These are phyloP conservation scores for Solidago caesia DNA, from an alignment of 129 eudicot species.

Conservation along the genomic window DNA sequence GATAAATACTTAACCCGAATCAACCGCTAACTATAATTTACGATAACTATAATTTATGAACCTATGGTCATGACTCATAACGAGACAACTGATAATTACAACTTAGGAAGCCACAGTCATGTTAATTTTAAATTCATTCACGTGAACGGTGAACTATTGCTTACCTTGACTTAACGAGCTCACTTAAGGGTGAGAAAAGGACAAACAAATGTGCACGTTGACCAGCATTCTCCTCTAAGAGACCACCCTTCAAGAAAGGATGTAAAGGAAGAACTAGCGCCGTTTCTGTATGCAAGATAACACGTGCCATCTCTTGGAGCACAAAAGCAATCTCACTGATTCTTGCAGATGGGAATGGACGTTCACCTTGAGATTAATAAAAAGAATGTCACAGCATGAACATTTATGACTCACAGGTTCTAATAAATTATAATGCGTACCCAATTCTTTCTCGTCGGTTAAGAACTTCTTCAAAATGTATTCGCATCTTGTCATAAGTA, in stretches of 20 bases:
- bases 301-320: slow-evolving; percentile 80
- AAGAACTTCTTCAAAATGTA: slow-evolving; percentile 72
- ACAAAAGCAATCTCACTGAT: slow-evolving; percentile 77
- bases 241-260: slow-evolving; percentile 59
- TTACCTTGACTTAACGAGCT: slow-evolving; percentile 90
- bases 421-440: slow-evolving; percentile 39
- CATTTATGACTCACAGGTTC: neutral
- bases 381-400: neutral
- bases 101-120: neutral
- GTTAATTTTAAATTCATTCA: neutral
- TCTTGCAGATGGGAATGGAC: slow-evolving; percentile 71
- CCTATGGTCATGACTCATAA: neutral
- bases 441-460: slow-evolving; percentile 74
- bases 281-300: slow-evolving; percentile 67
- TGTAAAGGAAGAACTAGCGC: slow-evolving; percentile 70
- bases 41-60: no score
- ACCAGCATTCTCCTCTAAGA: slow-evolving; percentile 40
- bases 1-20: no score
- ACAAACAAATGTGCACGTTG: slow-evolving; percentile 73
- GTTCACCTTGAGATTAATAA: slow-evolving; percentile 58
- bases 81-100: neutral
- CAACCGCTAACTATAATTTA: no score
- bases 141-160: neutral
- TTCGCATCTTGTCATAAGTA: slow-evolving; percentile 80
- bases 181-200: slow-evolving; percentile 79